A percentile compares a stretch with the other conserved stretches of the same genome.
Conservation (phyloP, 208 protist species). For the Porcisia deanei region DNA sequence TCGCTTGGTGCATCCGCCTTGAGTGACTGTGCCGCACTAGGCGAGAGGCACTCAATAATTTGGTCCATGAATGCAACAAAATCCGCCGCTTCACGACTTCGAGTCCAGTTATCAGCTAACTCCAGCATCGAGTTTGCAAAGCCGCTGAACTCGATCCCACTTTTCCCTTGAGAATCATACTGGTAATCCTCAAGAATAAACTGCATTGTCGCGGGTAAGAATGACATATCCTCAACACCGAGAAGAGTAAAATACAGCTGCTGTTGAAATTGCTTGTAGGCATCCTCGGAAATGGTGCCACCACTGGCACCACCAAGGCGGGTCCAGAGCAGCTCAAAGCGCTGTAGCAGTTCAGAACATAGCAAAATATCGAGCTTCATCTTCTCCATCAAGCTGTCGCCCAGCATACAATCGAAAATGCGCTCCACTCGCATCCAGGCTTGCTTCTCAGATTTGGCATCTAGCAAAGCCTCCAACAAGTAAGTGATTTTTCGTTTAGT, state of each 20-base stretch:
- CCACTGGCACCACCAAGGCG: constrained; percentile 30
- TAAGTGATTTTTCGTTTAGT: constrained; percentile 34
- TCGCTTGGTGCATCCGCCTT: background rate
- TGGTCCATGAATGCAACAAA: constrained; percentile 33
- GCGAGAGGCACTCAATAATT: constrained; percentile 15
- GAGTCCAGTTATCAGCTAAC: constrained; percentile 79
- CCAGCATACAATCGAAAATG: constrained; percentile 74
- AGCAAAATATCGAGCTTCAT: constrained; percentile 47
- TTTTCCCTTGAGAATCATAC: constrained; percentile 46
- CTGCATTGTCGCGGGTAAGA: constrained; percentile 44
- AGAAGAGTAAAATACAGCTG: constrained; percentile 60
- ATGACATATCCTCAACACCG: constrained; percentile 46
- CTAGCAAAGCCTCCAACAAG: constrained; percentile 53
- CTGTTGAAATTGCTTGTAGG: constrained; percentile 66
- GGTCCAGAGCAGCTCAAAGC: constrained; percentile 58
- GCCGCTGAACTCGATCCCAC: constrained; percentile 51
- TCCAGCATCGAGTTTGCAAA: constrained; percentile 77
- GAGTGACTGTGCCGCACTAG: background rate
- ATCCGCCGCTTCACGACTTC: constrained; percentile 34
- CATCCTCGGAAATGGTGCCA: constrained; percentile 42
- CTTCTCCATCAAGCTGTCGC: constrained; percentile 53
- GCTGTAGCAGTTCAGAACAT: constrained; percentile 35
- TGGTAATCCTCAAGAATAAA: constrained; percentile 57
- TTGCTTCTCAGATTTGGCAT: constrained; percentile 46
- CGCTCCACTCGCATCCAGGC: constrained; percentile 53